Conservation (phyloP, 441 rosid genomes). For the Populus hybrid region DNA sequence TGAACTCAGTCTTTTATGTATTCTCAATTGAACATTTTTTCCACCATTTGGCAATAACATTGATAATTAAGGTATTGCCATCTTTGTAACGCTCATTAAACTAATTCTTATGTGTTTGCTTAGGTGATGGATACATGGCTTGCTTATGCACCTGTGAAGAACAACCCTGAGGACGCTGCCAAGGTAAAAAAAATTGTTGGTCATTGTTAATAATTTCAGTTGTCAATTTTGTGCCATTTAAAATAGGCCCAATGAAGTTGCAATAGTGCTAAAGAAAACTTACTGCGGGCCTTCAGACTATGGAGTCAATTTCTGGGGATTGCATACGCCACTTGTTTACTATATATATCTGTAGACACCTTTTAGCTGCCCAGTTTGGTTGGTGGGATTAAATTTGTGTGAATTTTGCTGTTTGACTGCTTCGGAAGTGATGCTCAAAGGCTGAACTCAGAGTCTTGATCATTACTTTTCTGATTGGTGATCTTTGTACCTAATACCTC, state of each 20-base stretch:
- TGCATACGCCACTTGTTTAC: background rate
- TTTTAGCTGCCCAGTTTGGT: background rate
- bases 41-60: conserved; percentile 6
- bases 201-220: background rate
- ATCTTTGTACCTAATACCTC: background rate
- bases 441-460: background rate
- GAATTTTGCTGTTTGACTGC: background rate
- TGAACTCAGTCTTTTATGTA: background rate
- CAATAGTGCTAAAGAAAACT: background rate
- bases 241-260: background rate
- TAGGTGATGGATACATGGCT: conserved; percentile 86
- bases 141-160: conserved; percentile 82
- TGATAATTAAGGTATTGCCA: background rate
- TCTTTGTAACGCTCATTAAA: background rate
- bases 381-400: background rate
- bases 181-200: conserved; percentile 19
- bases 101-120: conserved; percentile 8
- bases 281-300: background rate
- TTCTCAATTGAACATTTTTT: background rate
- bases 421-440: background rate
- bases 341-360: background rate
- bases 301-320: background rate
- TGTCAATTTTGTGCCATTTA: background rate
- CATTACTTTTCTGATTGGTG: background rate
- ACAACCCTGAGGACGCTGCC: conserved; percentile 67